phyloP scores from a whole-genome alignment of 1,284 basidiomycete species.

The Exobasidium cylindrosporum region DNA sequence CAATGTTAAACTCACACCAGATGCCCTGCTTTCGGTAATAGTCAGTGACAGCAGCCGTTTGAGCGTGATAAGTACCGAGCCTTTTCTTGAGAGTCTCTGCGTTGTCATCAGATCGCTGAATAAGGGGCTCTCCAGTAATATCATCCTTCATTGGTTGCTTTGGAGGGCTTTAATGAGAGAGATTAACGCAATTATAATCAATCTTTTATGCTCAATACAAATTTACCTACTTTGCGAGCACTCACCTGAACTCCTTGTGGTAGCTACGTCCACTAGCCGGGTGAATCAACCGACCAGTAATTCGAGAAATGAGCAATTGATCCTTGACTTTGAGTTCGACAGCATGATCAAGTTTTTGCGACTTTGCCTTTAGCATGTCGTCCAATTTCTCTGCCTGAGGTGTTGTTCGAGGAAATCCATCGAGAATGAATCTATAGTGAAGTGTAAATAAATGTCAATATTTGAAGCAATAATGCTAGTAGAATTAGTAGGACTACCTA shows the following conservation, averaged over 20 bases:
- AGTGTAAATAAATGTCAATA: not conserved
- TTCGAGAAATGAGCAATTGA: conserved; percentile 90
- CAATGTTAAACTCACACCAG: conserved; percentile 21
- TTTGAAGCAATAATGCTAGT: not conserved
- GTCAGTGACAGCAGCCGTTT: conserved; percentile 92
- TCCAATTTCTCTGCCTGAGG: conserved; percentile 97
- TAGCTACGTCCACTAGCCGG: conserved; percentile 83
- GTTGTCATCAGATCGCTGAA: conserved; percentile 59
- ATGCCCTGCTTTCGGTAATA: conserved; percentile 85
- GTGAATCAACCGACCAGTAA: conserved; percentile 93
- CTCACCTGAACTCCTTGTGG: conserved; percentile 90
- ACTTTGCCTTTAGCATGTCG: conserved; percentile 74
- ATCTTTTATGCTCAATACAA: not conserved
- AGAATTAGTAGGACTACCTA: conserved; percentile 58
- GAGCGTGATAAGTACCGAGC: conserved; percentile 78
- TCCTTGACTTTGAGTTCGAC: conserved; percentile 91
- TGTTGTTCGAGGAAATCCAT: conserved; percentile 96
- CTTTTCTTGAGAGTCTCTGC: conserved; percentile 85
- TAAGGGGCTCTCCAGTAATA: conserved; percentile 88
- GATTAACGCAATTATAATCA: not conserved
- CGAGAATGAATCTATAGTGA: conserved; percentile 79
- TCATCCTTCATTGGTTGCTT: conserved; percentile 94
- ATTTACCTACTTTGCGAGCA: conserved; percentile 26
- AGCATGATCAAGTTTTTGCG: conserved; percentile 81
- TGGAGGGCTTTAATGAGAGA: conserved; percentile 67